Conservation (phyloP, 331 rosid genomes). For the Stylosanthes scabra region DNA sequence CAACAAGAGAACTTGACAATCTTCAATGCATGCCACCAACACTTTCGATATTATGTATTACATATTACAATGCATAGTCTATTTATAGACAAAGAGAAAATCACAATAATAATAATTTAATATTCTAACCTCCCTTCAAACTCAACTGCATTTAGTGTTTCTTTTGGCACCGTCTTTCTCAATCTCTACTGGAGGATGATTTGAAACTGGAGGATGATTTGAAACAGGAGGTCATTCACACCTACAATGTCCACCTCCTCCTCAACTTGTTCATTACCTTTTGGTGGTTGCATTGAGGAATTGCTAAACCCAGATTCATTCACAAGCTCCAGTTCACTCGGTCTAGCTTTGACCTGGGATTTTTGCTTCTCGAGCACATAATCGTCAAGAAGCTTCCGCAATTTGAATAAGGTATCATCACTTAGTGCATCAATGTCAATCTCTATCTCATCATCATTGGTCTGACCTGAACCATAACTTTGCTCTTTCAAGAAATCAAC, state of each 20-base stretch:
- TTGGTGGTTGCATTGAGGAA: conserved; percentile 72
- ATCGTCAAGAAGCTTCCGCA: conserved; percentile 78
- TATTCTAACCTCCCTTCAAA: too few species aligned
- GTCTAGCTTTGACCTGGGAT: conserved; percentile 54
- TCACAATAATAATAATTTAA: too few species aligned
- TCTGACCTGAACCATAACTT: conserved; percentile 53
- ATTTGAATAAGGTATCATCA: conserved; percentile 66
- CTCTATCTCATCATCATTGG: conserved; percentile 80
- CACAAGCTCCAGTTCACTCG: conserved; percentile 73
- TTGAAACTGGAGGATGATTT: conserved; percentile 73
- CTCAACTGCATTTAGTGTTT: conserved; percentile 64
- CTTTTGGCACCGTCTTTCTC: conserved; percentile 65
- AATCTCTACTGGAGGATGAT: conserved; percentile 70
- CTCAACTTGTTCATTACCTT: conserved; percentile 71
- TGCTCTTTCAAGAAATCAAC: conserved; percentile 77
- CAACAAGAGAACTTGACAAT: too few species aligned
- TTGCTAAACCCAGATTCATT: conserved; percentile 83
- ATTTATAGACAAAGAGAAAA: too few species aligned
- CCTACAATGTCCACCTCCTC: conserved; percentile 89
- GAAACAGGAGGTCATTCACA: conserved; percentile 86
- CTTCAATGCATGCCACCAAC: too few species aligned
- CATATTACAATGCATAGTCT: too few species aligned
- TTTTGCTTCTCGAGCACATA: conserved; percentile 70
- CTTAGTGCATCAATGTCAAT: conserved; percentile 82
- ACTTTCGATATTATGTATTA: too few species aligned